Evolutionary conservation across 2,329 filamentous ascomycete genomes (phyloP).

Genomic region (Colletotrichum sublineola): DNA sequence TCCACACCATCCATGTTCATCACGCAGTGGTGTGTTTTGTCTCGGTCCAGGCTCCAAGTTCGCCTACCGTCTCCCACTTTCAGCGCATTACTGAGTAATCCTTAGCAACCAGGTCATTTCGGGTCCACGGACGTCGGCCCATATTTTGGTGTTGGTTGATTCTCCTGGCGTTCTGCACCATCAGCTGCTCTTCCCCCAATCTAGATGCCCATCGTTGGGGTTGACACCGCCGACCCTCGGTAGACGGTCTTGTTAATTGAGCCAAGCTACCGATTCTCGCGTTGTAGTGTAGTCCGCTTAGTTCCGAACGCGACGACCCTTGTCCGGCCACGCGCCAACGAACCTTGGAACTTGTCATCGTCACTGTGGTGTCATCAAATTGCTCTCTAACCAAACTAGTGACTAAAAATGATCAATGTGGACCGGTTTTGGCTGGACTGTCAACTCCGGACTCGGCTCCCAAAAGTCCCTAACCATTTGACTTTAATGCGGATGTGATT

Average conservation of each 20-base stretch:
- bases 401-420: neutral
- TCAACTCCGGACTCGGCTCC: neutral
- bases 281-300: conserved; percentile 13
- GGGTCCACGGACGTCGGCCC: conserved; percentile 1
- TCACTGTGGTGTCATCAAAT: conserved; percentile 7
- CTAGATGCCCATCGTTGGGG: conserved; percentile 24
- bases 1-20: conserved; percentile 20
- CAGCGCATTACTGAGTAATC: neutral
- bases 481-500: neutral
- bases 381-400: neutral
- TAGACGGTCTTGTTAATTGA: neutral
- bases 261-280: conserved; percentile 35
- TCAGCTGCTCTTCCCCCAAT: conserved; percentile 24
- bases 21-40: conserved; percentile 19
- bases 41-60: conserved; percentile 17
- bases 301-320: conserved; percentile 9
- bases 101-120: conserved; percentile 8
- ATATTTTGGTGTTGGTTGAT: conserved; percentile 12
- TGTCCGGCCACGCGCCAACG: conserved; percentile 30
- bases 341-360: conserved; percentile 21
- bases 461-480: neutral
- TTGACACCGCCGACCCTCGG: conserved; percentile 3
- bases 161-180: conserved; percentile 3
- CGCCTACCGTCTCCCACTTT: conserved; percentile 13
- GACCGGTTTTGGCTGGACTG: conserved; percentile 1